Evolutionary conservation across 2,329 filamentous ascomycete species (phyloP), one percentile per base, ranked within the genome.

Genomic region (Botrytis byssoidea): DNA sequence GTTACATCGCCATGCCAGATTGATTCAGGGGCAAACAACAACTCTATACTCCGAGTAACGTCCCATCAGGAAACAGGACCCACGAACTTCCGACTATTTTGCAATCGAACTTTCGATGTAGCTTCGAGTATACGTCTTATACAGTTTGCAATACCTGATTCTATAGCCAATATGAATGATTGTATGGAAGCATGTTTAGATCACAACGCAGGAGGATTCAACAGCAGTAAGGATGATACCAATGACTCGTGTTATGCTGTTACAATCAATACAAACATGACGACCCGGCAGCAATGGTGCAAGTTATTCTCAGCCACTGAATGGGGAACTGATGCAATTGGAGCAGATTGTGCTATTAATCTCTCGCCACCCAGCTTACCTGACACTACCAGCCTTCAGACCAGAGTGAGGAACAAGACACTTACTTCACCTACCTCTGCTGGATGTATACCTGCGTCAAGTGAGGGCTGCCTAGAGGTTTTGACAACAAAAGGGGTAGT

Each of bases 81-180:
- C 32, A 51, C 32, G 8, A 55, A 67, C 7, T 67, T 51, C 46
- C 44, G 32, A 40, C 2, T 67, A n/a, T 67, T 67, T 55, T 67
- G 65, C 14, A 67, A 67, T 55, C 32, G 46, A 51, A 67, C 46
- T 37, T 67, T 67, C 44, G 46, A 55, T 55, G 9, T 55, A 25
- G 32, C 48, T 7, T 55, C 46, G 2, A 67, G 46, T 55, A 20
- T 4, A 20, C 22, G 8, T 18, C 65, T 67, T 3, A 40, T 29
- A 35, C 25, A 25, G 9, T 42, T n/a, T 18, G 48, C 48, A 14
- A 25, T 68, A 7, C 48, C 25, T 29, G 48, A 40, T 18, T 42
- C 35, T 18, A 18, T 57, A 20, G 25, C 48, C 40, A 14, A 68
- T 42, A 42, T 57, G 35, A 22, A 37, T 55, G 48, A 48, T 22